phyloP scores from a whole-genome alignment of 2,329 filamentous ascomycete species.

The Fusarium dimerum region DNA sequence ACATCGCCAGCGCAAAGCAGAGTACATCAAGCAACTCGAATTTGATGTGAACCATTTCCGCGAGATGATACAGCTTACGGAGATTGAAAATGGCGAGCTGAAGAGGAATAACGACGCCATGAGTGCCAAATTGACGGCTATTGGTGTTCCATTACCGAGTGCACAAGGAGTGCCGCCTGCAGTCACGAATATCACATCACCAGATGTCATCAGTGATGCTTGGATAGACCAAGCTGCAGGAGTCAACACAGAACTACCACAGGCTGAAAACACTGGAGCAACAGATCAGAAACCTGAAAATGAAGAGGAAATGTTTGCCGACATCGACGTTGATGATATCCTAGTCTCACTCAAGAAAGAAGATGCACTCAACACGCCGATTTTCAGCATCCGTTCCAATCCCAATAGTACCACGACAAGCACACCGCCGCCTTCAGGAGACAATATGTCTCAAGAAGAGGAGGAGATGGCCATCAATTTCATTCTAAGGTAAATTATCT shows the following conservation, averaged over 20 bases:
- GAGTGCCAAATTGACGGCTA: constrained; percentile 33
- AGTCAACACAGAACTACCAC: background rate
- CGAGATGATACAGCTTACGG: constrained; percentile 45
- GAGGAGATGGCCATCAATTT: constrained; percentile 53
- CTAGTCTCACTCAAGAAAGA: constrained; percentile 45
- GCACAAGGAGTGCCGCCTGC: constrained; percentile 8
- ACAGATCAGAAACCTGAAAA: background rate
- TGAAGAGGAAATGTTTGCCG: constrained; percentile 32
- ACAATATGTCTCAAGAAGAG: constrained; percentile 38
- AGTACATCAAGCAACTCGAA: constrained; percentile 57
- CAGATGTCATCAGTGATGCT: constrained; percentile 5
- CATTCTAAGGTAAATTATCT: constrained; percentile 48
- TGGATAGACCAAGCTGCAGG: constrained; percentile 23
- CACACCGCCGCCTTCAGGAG: constrained; percentile 19
- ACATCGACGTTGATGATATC: constrained; percentile 40
- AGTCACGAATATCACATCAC: background rate
- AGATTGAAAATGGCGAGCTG: constrained; percentile 41
- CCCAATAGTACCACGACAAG: constrained; percentile 21
- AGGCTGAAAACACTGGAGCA: background rate
- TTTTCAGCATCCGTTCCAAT: constrained; percentile 42
- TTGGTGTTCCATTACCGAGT: constrained; percentile 23
- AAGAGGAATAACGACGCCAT: constrained; percentile 47
- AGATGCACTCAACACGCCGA: constrained; percentile 42
- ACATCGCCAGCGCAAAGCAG: constrained; percentile 57
- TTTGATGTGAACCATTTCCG: constrained; percentile 50